phyloP scores from a whole-genome alignment of 2,329 filamentous ascomycete species.

The Ophiocordyceps camponoti-saundersi region DNA sequence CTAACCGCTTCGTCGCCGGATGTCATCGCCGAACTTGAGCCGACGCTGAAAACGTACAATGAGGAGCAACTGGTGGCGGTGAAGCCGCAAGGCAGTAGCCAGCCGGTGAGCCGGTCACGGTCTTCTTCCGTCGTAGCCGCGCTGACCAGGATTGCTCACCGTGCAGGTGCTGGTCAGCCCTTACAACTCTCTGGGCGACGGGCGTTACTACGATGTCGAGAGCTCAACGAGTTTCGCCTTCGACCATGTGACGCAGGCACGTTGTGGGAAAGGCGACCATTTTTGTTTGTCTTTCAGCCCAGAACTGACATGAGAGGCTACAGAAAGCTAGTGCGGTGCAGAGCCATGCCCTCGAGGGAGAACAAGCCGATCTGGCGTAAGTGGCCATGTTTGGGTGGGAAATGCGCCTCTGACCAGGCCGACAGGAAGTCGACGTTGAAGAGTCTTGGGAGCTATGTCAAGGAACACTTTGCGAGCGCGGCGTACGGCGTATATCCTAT shows the following conservation, averaged over 20 bases:
- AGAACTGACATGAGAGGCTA: background rate
- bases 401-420: slow-evolving; percentile 24
- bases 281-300: background rate
- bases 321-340: slow-evolving; percentile 72
- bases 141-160: slow-evolving; percentile 4
- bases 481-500: slow-evolving; percentile 71
- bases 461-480: slow-evolving; percentile 76
- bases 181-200: slow-evolving; percentile 66
- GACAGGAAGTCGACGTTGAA: slow-evolving; percentile 61
- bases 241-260: slow-evolving; percentile 64
- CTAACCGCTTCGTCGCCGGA: slow-evolving; percentile 55
- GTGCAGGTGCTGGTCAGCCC: slow-evolving; percentile 64
- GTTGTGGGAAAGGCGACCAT: slow-evolving; percentile 3
- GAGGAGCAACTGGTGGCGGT: slow-evolving; percentile 82
- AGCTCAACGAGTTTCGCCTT: slow-evolving; percentile 78
- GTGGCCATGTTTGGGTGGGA: slow-evolving; percentile 10
- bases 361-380: slow-evolving; percentile 66
- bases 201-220: slow-evolving; percentile 79
- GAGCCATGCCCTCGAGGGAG: slow-evolving; percentile 60
- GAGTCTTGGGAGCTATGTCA: slow-evolving; percentile 55
- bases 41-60: slow-evolving; percentile 88
- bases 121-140: background rate
- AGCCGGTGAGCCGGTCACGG: slow-evolving; percentile 21
- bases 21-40: slow-evolving; percentile 54
- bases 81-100: slow-evolving; percentile 75